Percentiles rank a stretch among this genome's conserved stretches.
phyloP scores from a whole-genome alignment of 306 rosid species.

The Astragalus glycyphyllos region DNA sequence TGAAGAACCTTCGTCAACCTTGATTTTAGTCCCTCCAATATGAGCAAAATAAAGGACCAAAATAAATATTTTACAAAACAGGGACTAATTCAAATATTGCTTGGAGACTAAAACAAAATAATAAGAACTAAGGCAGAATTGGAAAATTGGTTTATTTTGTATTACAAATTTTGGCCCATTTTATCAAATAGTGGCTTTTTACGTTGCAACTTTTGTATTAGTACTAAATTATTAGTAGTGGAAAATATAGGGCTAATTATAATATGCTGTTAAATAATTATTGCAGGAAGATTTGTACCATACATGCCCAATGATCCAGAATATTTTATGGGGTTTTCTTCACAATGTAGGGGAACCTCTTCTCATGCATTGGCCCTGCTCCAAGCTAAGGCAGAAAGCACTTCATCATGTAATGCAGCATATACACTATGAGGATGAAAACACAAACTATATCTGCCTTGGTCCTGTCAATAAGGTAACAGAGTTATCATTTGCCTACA shows the following conservation, averaged over 20 bases:
- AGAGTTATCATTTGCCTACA: too few relatives aligned
- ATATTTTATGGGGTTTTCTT: conserved; percentile 62
- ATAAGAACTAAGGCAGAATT: too few relatives aligned
- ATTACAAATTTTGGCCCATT: too few relatives aligned
- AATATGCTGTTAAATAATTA: not conserved
- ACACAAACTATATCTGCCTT: conserved; percentile 67
- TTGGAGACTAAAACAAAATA: too few relatives aligned
- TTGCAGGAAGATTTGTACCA: conserved; percentile 71
- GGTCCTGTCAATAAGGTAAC: conserved; percentile 74
- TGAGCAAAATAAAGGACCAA: too few relatives aligned
- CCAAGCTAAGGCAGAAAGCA: conserved; percentile 67
- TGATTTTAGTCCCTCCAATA: too few relatives aligned
- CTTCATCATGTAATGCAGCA: conserved; percentile 60
- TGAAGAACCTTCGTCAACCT: too few relatives aligned
- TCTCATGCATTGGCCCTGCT: conserved; percentile 64
- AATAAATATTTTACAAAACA: too few relatives aligned
- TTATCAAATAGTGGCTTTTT: too few relatives aligned
- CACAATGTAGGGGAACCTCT: conserved; percentile 65
- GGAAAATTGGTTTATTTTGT: too few relatives aligned
- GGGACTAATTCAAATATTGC: too few relatives aligned
- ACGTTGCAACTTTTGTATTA: too few relatives aligned
- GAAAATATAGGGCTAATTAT: not conserved
- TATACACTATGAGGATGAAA: conserved; percentile 75
- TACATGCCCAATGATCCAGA: conserved; percentile 54
- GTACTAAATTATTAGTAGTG: not conserved